Conservation (phyloP, 176 grass and related monocot genomes). For the Oryza nivara region DNA sequence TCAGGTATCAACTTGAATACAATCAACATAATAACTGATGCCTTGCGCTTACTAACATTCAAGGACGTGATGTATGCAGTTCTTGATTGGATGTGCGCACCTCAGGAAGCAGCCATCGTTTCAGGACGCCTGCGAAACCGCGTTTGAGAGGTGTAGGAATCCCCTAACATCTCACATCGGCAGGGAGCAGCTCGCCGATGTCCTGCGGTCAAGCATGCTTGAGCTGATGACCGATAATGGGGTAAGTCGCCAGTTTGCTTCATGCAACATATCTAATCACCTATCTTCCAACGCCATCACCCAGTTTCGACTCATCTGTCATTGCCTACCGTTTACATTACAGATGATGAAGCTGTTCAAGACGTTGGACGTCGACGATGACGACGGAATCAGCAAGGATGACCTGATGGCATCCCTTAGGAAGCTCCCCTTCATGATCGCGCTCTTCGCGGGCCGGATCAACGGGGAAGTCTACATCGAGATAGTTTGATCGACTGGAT, state of each 20-base stretch:
- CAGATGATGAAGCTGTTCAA: conserved; percentile 73
- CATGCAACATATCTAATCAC: background rate
- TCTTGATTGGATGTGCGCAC: conserved; percentile 78
- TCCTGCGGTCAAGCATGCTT: conserved; percentile 38
- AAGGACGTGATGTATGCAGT: conserved; percentile 45
- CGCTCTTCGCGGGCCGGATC: conserved; percentile 61
- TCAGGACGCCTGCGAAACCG: conserved; percentile 51
- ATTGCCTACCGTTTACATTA: background rate
- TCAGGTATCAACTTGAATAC: conserved; percentile 55
- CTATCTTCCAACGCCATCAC: background rate
- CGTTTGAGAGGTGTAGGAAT: conserved; percentile 70
- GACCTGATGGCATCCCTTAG: conserved; percentile 68
- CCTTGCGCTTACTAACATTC: background rate
- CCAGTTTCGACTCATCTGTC: background rate
- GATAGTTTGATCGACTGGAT: conserved; percentile 48
- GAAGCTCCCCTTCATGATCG: conserved; percentile 75
- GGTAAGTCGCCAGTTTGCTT: conserved; percentile 15
- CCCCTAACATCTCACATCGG: conserved; percentile 42
- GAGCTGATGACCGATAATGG: background rate
- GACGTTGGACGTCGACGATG: conserved; percentile 54
- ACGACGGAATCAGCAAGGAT: conserved; percentile 64
- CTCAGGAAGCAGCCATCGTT: conserved; percentile 75
- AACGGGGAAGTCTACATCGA: conserved; percentile 61
- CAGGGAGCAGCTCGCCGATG: conserved; percentile 37
- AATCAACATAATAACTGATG: background rate